phyloP scores from a whole-genome alignment of 1,284 basidiomycete species.

The Cryptococcus sp. region DNA sequence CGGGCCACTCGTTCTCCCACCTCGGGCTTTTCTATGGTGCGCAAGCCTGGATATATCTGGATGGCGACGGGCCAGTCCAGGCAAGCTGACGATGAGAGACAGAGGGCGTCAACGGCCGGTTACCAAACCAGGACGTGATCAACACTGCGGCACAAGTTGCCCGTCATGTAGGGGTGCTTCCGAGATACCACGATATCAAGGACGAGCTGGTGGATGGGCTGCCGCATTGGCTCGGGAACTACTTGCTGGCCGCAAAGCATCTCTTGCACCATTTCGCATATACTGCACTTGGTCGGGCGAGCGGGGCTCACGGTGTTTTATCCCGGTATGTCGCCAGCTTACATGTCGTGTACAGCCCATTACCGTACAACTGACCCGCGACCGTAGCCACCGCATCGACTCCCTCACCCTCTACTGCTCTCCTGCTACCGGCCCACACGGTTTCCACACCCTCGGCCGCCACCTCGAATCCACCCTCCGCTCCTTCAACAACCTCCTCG shows the following conservation, averaged over 20 bases:
- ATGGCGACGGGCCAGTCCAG: neutral
- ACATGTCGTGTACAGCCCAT: neutral
- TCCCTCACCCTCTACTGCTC: conserved; percentile 85
- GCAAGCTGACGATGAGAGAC: neutral
- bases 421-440: conserved; percentile 86
- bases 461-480: conserved; percentile 79
- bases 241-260: conserved; percentile 30
- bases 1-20: conserved; percentile 92
- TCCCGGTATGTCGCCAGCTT: conserved; percentile 9
- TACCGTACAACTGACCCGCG: neutral
- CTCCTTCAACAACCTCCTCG: conserved; percentile 86
- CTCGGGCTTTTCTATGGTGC: conserved; percentile 84
- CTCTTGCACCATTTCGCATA: conserved; percentile 41
- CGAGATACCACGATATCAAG: conserved; percentile 70
- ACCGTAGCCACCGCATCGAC: conserved; percentile 80
- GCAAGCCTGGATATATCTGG: conserved; percentile 25
- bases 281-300: conserved; percentile 43
- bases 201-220: conserved; percentile 47
- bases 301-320: conserved; percentile 52
- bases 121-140: conserved; percentile 93
- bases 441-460: conserved; percentile 88
- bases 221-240: conserved; percentile 14
- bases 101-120: conserved; percentile 92
- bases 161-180: conserved; percentile 65
- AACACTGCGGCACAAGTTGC: conserved; percentile 77